Base-by-base conservation (phyloP, 2,329 filamentous ascomycete species). In the Hymenoscyphus fraxineus region DNA sequence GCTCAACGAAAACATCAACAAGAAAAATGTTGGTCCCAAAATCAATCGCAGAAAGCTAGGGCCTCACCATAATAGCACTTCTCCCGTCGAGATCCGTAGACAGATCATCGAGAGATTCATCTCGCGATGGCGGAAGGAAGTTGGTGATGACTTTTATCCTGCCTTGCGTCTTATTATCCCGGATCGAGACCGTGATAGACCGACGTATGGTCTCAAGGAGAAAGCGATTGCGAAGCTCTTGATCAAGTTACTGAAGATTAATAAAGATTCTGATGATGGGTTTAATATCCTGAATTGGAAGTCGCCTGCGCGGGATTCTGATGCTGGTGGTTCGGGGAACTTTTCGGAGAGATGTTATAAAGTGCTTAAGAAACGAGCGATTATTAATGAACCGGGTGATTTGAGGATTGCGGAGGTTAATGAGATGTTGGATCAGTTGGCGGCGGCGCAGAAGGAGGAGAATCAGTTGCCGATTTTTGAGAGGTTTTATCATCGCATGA, bases 131-230 rank as follows among this genome's bases (percentile, higher is more conserved):
- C 86, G 93, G 47, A 86, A 87, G 63, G 88, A 97, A 66, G 93
- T 97, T 27, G 95, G 95, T 32, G 81, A 92, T 70, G 95, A 99
- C 76, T 91, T 99, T 72, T 98, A 95, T 74, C 95, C 95, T 0
- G 94, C 92, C 1, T 85, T 99, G 76, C 88, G 95, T 22, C 84
- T 99, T 58, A 97, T 98, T 64, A 82, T 97, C 3, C 93, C 94
- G 0, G 92, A 96, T 72, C 96, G 96, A 74, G 95, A 99, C 74
- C 87, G 93, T 47, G 93, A 98, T 73, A 86, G 95, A 58, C 90
- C 90, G 19, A 93, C 97, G 81, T 99, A 98, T 73, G 92, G 94
- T 0, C 81, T 99, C 51, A 98, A 98, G 75, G 95, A 99, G 79
- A 93, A 90, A 75, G 86, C 88, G 5, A 93, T 99, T 65, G 94